A percentile compares a stretch with the other conserved stretches of the same genome.
These are phyloP conservation scores for Aspergillus sojae DNA, from an alignment of 2,329 filamentous ascomycete genomes.

Conservation along the genomic window DNA sequence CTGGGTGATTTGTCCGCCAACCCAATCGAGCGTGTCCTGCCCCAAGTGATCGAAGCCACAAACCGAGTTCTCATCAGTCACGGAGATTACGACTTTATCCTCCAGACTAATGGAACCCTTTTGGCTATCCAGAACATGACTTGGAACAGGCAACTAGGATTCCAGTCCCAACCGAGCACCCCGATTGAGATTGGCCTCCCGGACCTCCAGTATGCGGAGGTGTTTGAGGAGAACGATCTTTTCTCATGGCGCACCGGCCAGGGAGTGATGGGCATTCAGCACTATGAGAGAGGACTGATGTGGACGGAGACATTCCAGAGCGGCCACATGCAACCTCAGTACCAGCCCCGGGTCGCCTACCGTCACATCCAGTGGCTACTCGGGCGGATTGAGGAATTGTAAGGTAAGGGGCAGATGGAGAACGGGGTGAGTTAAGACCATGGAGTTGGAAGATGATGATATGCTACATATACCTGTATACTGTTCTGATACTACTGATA, in stretches of 20 bases:
- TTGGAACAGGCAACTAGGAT: conserved; percentile 73
- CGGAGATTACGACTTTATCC: conserved; percentile 71
- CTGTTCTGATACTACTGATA: background rate
- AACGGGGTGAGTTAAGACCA: background rate
- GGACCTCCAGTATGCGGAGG: conserved; percentile 59
- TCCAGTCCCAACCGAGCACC: conserved; percentile 66
- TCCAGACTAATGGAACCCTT: conserved; percentile 71
- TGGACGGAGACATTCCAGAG: conserved; percentile 54
- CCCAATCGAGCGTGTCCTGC: conserved; percentile 54
- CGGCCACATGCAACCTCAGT: conserved; percentile 57
- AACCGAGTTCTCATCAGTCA: conserved; percentile 75
- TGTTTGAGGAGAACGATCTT: conserved; percentile 59
- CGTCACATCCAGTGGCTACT: conserved; percentile 59
- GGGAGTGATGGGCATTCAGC: conserved; percentile 70
- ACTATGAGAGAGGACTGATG: conserved; percentile 77
- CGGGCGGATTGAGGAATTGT: conserved; percentile 32
- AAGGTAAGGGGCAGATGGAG: background rate
- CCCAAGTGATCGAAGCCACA: conserved; percentile 53
- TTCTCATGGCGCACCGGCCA: conserved; percentile 65
- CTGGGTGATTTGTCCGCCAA: conserved; percentile 51
- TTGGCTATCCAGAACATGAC: conserved; percentile 82
- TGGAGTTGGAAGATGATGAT: background rate
- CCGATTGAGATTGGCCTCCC: conserved; percentile 35
- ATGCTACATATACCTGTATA: background rate
- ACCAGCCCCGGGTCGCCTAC: conserved; percentile 69